Percentiles rank a stretch among this genome's conserved stretches.
These are phyloP conservation scores for Suillus bovinus DNA, from an alignment of 768 basidiomycete genomes.

Conservation along the genomic window DNA sequence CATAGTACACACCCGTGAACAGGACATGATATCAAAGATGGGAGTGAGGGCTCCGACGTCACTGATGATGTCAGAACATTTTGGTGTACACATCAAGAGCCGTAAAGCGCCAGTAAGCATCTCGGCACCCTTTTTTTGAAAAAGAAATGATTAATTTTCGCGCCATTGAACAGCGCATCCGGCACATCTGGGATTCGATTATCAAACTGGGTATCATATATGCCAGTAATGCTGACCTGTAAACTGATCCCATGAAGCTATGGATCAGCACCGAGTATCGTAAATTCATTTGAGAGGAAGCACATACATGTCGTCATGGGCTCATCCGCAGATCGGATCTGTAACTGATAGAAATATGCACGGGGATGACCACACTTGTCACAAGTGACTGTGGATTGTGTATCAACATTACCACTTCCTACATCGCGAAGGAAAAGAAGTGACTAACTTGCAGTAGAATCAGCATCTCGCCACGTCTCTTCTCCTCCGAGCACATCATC, in stretches of 20 bases:
- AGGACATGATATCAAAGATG: background rate
- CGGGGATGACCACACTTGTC: constrained; percentile 69
- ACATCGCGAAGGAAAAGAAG: background rate
- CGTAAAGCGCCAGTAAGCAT: background rate
- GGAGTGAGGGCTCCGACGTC: background rate
- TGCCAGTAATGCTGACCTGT: background rate
- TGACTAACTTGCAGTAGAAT: constrained; percentile 71
- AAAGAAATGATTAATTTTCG: constrained; percentile 47
- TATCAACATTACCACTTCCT: background rate
- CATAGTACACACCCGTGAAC: background rate
- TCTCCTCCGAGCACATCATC: constrained; percentile 97
- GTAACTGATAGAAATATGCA: constrained; percentile 95
- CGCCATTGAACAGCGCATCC: constrained; percentile 69
- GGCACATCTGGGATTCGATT: constrained; percentile 47
- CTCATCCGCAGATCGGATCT: constrained; percentile 92
- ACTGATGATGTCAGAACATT: background rate
- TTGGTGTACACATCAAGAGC: background rate
- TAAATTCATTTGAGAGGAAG: constrained; percentile 4
- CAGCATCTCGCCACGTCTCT: constrained; percentile 92
- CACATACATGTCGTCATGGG: constrained; percentile 64
- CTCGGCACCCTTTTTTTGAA: background rate
- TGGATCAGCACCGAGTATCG: background rate
- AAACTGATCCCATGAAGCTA: background rate
- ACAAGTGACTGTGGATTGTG: constrained; percentile 42
- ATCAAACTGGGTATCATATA: constrained; percentile 4